Evolutionary conservation across 352 stramenopile species (phyloP), one percentile per base, ranked within the genome.

Genomic region (Phytophthora chlamydospora): DNA sequence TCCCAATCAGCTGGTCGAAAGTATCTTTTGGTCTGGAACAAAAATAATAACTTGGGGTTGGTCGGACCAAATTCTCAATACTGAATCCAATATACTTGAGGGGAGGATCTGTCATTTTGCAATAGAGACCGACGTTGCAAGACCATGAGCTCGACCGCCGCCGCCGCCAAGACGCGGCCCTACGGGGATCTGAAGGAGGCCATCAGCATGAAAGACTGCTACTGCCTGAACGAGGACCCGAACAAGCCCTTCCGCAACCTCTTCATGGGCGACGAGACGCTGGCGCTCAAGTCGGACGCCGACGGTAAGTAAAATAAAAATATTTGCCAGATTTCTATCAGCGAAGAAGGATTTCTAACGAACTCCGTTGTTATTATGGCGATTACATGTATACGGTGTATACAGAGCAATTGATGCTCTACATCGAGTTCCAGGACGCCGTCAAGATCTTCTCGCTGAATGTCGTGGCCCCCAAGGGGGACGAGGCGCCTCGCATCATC

Each of bases 381-480:
- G 21, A 24, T 24, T 1, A 24, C 3, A 24, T 24, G 21, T 24
- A 24, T 24, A 24, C 21, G 1, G 21, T 24, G 27, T 60, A 6
- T 11, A 27, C 50, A 93, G 85, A 93, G 68, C 83, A 93, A 76
- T 49, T 93, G 52, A 80, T 93, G 49, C 64, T 93, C 35, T 85
- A 93, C 62, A 73, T 93, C 35, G 83, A 90, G 62, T 93, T 93
- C 74, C 83, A 93, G 38, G 82, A 93, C 16, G 56, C 76, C 0
- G 79, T 93, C 53, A 93, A 93, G 66, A 62, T 93, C 27, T 84
- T 90, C 61, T 93, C 85, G 35, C 72, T 93, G 24, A 79, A 76
- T 40, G 58, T 93, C 32, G 74, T 80, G 35, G 81, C 84, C 1
- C 78, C 81, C 0, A 39, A 62, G 9, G 78, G 78, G 45, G 82